Evolutionary conservation across 257 asterid species (phyloP).

Genomic region (Salvia rosmarinus): DNA sequence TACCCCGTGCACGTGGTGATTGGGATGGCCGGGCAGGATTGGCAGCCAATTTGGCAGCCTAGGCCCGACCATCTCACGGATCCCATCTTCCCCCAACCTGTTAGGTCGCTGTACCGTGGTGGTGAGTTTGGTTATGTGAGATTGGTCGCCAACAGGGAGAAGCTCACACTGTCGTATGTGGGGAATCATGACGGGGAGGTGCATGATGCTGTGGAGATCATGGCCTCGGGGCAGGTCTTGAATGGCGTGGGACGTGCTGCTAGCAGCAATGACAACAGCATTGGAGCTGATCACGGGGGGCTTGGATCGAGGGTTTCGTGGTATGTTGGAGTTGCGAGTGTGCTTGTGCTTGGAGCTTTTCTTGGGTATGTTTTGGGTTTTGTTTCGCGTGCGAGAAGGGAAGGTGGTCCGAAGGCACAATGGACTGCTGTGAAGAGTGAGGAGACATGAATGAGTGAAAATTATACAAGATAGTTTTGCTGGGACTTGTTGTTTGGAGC

Average conservation of each 20-base stretch:
- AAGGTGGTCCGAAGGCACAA: conserved; percentile 28
- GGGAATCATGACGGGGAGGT: conserved; percentile 93
- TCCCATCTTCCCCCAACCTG: conserved; percentile 85
- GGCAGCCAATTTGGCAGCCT: conserved; percentile 92
- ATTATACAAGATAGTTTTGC: conserved; percentile 12
- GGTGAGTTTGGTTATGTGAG: conserved; percentile 85
- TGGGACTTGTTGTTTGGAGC: not conserved
- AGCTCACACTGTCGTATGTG: conserved; percentile 66
- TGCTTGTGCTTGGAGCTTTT: conserved; percentile 73
- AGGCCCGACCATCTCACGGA: conserved; percentile 57
- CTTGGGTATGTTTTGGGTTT: conserved; percentile 73
- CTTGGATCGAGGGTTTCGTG: conserved; percentile 44
- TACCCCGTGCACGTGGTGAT: conserved; percentile 80
- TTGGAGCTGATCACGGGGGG: not conserved
- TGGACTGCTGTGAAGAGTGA: conserved; percentile 76
- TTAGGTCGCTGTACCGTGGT: conserved; percentile 70
- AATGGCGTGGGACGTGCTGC: conserved; percentile 43
- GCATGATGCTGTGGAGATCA: conserved; percentile 80
- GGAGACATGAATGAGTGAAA: conserved; percentile 37
- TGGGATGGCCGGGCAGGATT: conserved; percentile 96
- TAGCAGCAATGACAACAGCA: conserved; percentile 1
- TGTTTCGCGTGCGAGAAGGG: conserved; percentile 49
- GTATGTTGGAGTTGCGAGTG: conserved; percentile 56
- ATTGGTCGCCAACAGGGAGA: conserved; percentile 67
- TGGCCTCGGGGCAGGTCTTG: conserved; percentile 71